Base-by-base conservation (phyloP, 2,329 filamentous ascomycete species). In the Mariannaea sp. region DNA sequence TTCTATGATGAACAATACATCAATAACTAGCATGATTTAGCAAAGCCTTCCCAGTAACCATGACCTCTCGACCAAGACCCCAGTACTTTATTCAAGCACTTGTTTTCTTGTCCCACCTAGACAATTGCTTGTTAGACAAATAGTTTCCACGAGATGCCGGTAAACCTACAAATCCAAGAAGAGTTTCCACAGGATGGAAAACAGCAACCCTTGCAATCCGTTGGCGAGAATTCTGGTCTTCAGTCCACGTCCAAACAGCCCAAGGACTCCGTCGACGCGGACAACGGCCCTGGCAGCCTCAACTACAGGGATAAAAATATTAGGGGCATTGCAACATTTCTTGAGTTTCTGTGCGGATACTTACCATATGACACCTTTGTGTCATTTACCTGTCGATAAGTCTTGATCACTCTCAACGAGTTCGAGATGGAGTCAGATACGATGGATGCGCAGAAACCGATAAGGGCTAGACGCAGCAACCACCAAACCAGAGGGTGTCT, bases 351-450 rank as follows among this genome's bases (percentile, higher is more conserved):
- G 6, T 7, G 6, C 4, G n/a, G n/a, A 7, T 0, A 29, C 68
- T 65, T 65, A 78, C 76, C 54, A 33, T 79, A 79, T 2, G 77
- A 77, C 1, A 79, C 70, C 39, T 76, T 68, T 4, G 70, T 75
- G 14, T 78, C 75, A 45, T 79, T 79, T 53, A 79, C 77, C 55
- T 79, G 77, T 1, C 77, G 75, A 50, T 78, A 79, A 0, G 77
- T 79, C 63, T 79, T 79, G 5, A 79, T 71, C 0, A 79, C 77
- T 20, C 76, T 64, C 36, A 79, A 42, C 0, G 77, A 78, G 57
- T 79, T 79, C 2, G 77, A 79, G 3, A 79, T 70, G 0, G 73
- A 71, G 35, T 79, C 77, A 0, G 76, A 79, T 0, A 79, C 65
- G 4, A 78, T 56, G 0, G 76, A 77, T 2, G 77, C 76, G 7